phyloP scores from a whole-genome alignment of 169 alveolate species.

The Theileria annulata region DNA sequence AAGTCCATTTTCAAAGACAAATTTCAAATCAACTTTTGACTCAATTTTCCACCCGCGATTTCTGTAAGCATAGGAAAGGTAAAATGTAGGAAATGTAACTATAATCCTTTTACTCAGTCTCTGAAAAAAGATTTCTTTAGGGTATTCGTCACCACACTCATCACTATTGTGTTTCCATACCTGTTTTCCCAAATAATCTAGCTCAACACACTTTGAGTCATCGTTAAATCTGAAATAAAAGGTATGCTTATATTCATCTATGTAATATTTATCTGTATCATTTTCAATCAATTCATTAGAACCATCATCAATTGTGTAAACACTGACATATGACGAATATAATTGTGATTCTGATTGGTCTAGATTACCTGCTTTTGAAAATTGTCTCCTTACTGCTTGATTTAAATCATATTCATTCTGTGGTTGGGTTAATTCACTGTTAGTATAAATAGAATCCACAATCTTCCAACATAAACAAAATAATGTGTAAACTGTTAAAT shows the following conservation, averaged over 20 bases:
- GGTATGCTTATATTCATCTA: neutral
- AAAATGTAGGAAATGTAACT: neutral
- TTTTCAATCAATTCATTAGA: neutral
- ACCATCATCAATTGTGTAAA: neutral
- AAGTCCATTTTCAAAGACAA: neutral
- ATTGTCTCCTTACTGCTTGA: neutral
- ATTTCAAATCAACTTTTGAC: slow-evolving; percentile 1
- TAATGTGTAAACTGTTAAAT: neutral
- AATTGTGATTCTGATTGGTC: neutral
- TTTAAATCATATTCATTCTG: neutral
- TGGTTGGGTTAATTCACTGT: neutral
- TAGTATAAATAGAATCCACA: neutral
- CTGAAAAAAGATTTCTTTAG: neutral
- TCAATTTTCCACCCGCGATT: neutral
- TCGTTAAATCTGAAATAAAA: neutral
- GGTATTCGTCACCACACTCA: neutral
- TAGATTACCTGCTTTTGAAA: neutral
- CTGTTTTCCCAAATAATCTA: neutral
- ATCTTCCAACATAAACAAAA: neutral
- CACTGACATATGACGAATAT: neutral
- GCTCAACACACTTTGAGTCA: neutral
- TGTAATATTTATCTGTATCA: neutral
- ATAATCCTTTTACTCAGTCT: neutral
- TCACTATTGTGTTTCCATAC: neutral
- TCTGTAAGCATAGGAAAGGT: neutral